Conservation (phyloP, 176 grass and related monocot species). For the Cenchrus purpureus region DNA sequence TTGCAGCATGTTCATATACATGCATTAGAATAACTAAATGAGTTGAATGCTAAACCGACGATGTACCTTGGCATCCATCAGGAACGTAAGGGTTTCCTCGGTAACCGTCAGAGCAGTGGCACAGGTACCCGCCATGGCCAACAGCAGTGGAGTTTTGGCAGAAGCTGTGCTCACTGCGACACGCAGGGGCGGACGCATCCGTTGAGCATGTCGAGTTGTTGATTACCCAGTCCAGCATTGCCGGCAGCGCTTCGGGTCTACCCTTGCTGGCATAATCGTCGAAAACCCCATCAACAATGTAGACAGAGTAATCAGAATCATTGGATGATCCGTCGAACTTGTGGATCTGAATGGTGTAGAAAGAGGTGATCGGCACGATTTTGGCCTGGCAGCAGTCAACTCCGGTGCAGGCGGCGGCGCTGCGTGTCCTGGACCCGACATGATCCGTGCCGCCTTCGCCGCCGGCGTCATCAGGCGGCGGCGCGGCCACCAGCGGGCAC, state of each 20-base stretch:
- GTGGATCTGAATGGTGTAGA: too few relatives aligned
- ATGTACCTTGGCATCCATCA: not conserved
- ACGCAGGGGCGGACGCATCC: not conserved
- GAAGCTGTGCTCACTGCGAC: not conserved
- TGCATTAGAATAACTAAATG: not conserved
- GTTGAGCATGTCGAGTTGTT: not conserved
- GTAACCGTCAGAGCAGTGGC: not conserved
- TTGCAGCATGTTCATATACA: too few relatives aligned
- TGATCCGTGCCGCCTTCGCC: too few relatives aligned
- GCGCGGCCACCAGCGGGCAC: too few relatives aligned
- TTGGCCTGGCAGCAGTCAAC: too few relatives aligned
- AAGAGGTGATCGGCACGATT: too few relatives aligned
- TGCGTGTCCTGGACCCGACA: too few relatives aligned
- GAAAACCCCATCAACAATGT: not conserved
- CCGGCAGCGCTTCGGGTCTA: too few relatives aligned
- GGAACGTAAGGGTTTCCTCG: not conserved
- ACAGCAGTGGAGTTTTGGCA: not conserved
- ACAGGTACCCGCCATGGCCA: conserved; percentile 14
- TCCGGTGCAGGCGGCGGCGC: too few relatives aligned
- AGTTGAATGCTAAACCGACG: too few relatives aligned
- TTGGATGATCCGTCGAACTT: too few relatives aligned
- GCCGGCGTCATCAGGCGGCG: too few relatives aligned
- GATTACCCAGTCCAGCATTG: conserved; percentile 55
- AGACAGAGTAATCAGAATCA: not conserved
- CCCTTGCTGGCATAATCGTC: not conserved